Base-by-base conservation (phyloP, 108 stramenopile species). In the Cyclostephanos tholiformis region DNA sequence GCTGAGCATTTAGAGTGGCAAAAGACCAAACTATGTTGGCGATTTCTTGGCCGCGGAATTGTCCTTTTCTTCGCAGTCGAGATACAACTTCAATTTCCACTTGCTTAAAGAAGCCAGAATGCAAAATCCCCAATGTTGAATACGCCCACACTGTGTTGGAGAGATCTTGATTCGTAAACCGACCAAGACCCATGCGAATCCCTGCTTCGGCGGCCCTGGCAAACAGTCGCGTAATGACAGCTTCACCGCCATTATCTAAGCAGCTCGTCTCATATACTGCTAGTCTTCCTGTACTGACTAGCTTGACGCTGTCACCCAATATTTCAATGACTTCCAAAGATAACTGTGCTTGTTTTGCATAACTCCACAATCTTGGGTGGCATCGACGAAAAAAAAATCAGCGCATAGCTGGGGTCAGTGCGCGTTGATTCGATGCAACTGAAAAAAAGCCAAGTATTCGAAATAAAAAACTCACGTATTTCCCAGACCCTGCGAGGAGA, bases 281-380 rank as follows among this genome's bases (percentile, higher is more conserved):
- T 32, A 91, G 67, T 52, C 88, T 74, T 38, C 93, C 93, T 20
- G 75, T 86, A 22, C 69, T 74, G 9, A 84, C 71, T 5, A 86
- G 51, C 43, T 68, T 66, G 20, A 75, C 71, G 11, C 60, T 72
- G 30, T 67, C 63, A n/a, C 82, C 72, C 27, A 79, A 75, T 43
- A 79, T 80, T 10, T 84, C 59, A n/a, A 77, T 67, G 5, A 73
- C 82, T 14, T 88, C 88, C 22, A 70, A 77, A n/a, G 80, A 85
- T 22, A 94, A 48, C 58, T 91, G 90, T 32, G 89, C 88, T 69
- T 94, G 92, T 49, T 88, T 87, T 14, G 92, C 92, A 62, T 46
- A 82, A 63, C 71, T 74, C 79, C 83, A 84, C 19, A 82, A 26
- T n/a, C n/a, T n/a, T 52, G 41, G 41, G 41, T 12, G 1, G 9